Base-by-base conservation (phyloP, 2,329 filamentous ascomycete genomes). In the Botrytis sinoallii region DNA sequence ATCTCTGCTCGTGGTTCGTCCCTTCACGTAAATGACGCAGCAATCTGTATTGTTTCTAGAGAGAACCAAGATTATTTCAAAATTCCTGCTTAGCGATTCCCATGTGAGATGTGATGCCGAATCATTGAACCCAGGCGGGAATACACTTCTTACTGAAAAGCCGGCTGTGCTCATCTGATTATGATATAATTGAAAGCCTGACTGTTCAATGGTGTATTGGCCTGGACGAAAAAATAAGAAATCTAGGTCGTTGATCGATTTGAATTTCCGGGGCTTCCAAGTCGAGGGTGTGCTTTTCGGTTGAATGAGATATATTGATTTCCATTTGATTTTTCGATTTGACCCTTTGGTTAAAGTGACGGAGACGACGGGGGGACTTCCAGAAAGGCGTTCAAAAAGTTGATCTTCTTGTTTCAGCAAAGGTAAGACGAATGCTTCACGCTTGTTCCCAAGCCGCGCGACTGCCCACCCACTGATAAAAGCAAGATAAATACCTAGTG, bases 401-500 rank as follows among this genome's bases (percentile, higher is more conserved):
- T 63, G 63, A 7, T 42, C 63, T 46, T 46, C 9, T 46, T n/a
- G 35, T 10, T 65, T 65, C 20, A 22, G 42, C 35, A 65, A 25
- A 46, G 40, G 63, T 32, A 65, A 46, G 29, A 46, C 40, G 20
- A 65, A 32, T 12, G n/a, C 40, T 65, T 65, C 63, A 9, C 20
- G 44, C 16, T 65, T 29, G 18, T 63, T n/a, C 12, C n/a, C 40
- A 46, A 18, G 10, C 22, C 20, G 22, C 9, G 25, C 16, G 2
- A 42, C 4, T 22, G 20, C 6, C 40, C 63, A 65, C 10, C 29
- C n/a, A 22, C 63, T 65, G 9, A 65, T 46, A 4, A 65, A 46
- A 20, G 63, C 63, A 46, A 65, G 42, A 65, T 65, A 65, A 16
- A 65, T 65, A 46, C 40, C 63, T 42, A 46, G 42, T 10, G 63